These are phyloP conservation scores for Dryadomyces quercivorus DNA, from an alignment of 2,329 filamentous ascomycete genomes.

Conservation along the genomic window DNA sequence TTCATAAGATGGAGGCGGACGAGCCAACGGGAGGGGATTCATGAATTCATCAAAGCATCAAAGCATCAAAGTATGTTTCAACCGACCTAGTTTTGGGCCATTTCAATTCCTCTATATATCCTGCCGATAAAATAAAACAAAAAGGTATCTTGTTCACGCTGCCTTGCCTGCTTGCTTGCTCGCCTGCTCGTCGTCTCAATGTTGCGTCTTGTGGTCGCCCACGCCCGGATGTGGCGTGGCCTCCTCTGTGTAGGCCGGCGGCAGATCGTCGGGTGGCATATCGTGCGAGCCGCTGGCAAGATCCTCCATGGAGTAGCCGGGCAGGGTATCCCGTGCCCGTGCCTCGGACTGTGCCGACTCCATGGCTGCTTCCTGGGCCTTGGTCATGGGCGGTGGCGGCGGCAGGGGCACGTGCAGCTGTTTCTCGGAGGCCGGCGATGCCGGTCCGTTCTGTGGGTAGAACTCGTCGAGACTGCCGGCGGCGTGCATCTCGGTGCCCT, in stretches of 20 bases:
- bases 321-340: constrained; percentile 13
- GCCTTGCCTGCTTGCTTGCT: no score
- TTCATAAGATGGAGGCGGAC: constrained; percentile 4
- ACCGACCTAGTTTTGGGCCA: background rate
- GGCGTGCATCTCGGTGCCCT: background rate
- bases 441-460: background rate
- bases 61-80: no score
- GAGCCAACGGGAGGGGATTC: background rate
- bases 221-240: constrained; percentile 8
- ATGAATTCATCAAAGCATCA: background rate
- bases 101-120: no score
- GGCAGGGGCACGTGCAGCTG: background rate
- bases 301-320: constrained; percentile 13
- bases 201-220: constrained; percentile 15
- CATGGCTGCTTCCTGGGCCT: constrained; percentile 9
- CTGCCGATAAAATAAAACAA: background rate
- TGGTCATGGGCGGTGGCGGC: constrained; percentile 1
- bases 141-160: background rate
- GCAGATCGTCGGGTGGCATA: constrained; percentile 13
- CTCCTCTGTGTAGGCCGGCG: constrained; percentile 19
- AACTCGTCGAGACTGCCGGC: background rate
- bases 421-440: no score
- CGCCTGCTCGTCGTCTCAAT: background rate
- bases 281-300: background rate
- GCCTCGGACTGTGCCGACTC: constrained; percentile 16